Base-by-base conservation (phyloP, 768 basidiomycete genomes). In the Trametes cinnabarina region DNA sequence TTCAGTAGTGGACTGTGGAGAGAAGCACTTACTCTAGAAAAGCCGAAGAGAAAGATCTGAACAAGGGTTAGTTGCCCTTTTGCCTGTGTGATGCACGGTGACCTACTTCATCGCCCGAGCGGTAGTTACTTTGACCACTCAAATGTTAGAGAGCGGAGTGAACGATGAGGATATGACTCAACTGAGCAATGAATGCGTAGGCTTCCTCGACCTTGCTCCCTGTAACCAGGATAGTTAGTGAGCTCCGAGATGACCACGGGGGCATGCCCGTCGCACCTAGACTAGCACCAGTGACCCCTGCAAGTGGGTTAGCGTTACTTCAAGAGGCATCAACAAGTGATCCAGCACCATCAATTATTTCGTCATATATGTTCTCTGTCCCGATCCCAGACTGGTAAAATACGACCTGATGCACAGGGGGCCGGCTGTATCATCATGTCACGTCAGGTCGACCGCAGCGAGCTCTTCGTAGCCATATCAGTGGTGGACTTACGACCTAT, bases 181-280 rank as follows among this genome's bases (percentile, higher is more conserved):
- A 90, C 87, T 90, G 86, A 20, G 88, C 82, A 63, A 90, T 85
- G 66, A 90, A 90, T n/a, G 81, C 85, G 71, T 89, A 88, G 32
- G 84, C 88, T 62, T 90, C 87, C 71, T 90, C 84, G 2, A 90
- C 85, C 65, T 90, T 89, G 56, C 85, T 84, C 39, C 73, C 87
- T 89, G 62, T 14, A 20, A n/a, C 4, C 17, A 41, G 15, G 7
- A 41, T 47, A 30, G 37, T 22, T n/a, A 11, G 22, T 46, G 28
- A n/a, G 15, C 5, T 32, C 17, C 3, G 15, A 30, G 14, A 20
- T 30, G 17, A 14, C 32, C 1, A 10, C 26, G 19, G 5, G 12
- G n/a, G 22, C 28, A 9, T 34, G 15, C 37, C 35, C 3, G 41
- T n/a, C 67, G 34, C 66, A 86, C 88, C 85, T 62, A 90, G 71